phyloP scores from a whole-genome alignment of 768 basidiomycete species.

The Lentinus tigrinus region DNA sequence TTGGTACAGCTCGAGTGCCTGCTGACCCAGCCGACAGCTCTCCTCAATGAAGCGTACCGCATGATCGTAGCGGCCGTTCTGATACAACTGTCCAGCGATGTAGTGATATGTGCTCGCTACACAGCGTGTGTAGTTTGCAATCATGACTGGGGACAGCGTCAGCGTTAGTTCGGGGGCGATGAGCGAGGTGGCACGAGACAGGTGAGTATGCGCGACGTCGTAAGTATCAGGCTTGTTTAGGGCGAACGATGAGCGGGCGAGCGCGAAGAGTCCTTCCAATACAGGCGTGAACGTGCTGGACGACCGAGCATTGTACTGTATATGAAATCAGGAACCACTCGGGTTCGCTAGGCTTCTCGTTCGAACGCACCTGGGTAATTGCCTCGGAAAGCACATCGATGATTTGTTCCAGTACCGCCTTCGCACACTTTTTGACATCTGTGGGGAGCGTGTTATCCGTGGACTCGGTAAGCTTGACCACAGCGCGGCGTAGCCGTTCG shows the following conservation, averaged over 20 bases:
- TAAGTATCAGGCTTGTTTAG: constrained; percentile 46
- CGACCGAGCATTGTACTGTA: not conserved
- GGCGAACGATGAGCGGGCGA: constrained; percentile 46
- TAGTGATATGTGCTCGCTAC: constrained; percentile 73
- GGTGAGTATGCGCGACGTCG: constrained; percentile 43
- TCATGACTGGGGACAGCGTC: not conserved
- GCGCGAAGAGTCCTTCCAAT: constrained; percentile 54
- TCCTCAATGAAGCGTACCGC: constrained; percentile 67
- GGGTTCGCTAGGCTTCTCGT: not conserved
- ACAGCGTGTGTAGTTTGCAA: constrained; percentile 62
- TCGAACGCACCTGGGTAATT: constrained; percentile 30
- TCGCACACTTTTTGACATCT: constrained; percentile 12
- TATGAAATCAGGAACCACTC: not conserved
- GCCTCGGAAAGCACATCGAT: constrained; percentile 31
- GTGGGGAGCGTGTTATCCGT: not conserved
- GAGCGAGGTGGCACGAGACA: constrained; percentile 40
- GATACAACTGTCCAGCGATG: constrained; percentile 67
- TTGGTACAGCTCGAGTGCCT: constrained; percentile 31
- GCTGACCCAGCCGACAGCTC: constrained; percentile 54
- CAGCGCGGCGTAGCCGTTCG: constrained; percentile 55
- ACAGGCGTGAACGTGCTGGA: constrained; percentile 37
- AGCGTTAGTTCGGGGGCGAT: not conserved
- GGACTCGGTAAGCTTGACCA: constrained; percentile 46
- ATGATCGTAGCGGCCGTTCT: constrained; percentile 56
- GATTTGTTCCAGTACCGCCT: constrained; percentile 37